phyloP scores from a whole-genome alignment of 2,329 filamentous ascomycete species.

The Fusarium pseudocircinatum region DNA sequence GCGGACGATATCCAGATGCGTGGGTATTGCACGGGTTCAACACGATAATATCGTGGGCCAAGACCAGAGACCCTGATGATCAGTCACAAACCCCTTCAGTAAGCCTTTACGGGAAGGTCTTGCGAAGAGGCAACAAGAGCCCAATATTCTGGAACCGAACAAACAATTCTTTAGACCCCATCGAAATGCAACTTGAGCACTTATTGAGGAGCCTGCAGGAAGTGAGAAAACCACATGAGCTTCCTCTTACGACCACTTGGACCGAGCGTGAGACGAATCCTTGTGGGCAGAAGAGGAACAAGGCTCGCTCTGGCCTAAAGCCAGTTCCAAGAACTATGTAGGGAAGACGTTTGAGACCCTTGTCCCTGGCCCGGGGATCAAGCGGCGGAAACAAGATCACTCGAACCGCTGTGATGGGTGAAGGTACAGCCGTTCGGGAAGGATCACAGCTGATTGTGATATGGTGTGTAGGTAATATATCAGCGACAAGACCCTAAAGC shows the following conservation, averaged over 20 bases:
- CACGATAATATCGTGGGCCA: not conserved
- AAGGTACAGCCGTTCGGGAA: constrained; percentile 1
- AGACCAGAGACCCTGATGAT: constrained; percentile 2
- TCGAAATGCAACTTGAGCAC: constrained; percentile 1
- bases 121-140: constrained; percentile 16
- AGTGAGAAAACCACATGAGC: constrained; percentile 15
- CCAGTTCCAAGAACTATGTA: not conserved
- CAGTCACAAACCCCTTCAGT: constrained; percentile 6
- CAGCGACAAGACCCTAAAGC: constrained; percentile 6
- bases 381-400: constrained; percentile 11
- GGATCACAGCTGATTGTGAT: constrained; percentile 4
- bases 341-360: constrained; percentile 9
- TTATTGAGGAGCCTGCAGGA: not conserved
- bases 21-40: not conserved
- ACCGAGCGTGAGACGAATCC: constrained; percentile 18
- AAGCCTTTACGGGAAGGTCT: constrained; percentile 8
- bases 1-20: not conserved
- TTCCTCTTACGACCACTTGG: constrained; percentile 34
- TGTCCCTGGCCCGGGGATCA: not conserved
- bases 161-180: not conserved
- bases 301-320: constrained; percentile 5
- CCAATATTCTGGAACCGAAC: constrained; percentile 25
- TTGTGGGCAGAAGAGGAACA: not conserved
- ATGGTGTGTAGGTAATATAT: constrained; percentile 4
- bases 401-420: constrained; percentile 15